Evolutionary conservation across 345 rosid species (phyloP), one percentile per base, ranked within the genome.

Genomic region (Pistacia atlantica): DNA sequence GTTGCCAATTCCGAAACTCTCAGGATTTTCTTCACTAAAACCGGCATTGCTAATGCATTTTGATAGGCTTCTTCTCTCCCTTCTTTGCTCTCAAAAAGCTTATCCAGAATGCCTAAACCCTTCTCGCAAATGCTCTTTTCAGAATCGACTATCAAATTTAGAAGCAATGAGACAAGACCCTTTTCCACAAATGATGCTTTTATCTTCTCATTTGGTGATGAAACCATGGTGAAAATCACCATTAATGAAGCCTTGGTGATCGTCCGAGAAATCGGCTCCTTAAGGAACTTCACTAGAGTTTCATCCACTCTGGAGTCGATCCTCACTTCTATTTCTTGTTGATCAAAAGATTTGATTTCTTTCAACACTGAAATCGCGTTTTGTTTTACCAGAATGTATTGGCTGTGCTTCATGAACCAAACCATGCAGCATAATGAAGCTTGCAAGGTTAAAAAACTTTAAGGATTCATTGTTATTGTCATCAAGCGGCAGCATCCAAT

Each of bases 21-120:
- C 54, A 85, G 52, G 12, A 89, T 68, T 68, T 87, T 89, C 83
- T 89, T 89, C 62, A 87, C 89, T 33, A 89, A 25, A 10, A 89
- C 73, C 0, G 92, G 89, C 28, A 78, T 38, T 14, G 90, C 79
- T 35, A 89, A 66, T 2, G 83, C 81, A 71, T 89, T 84, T 1
- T 55, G 58, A 10, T 58, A 80, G 8, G 87, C 88, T 70, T 77
- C 76, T 74, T 73, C 79, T 62, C 82, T 81, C 28, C 87, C 90
- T 25, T 83, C 76, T 35, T 79, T 81, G 28, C 54, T 65, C 8
- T 84, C 85, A 14, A 82, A 74, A 7, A 87, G 84, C 25, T 65
- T 66, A 20, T 86, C 83, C 10, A 89, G 22, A 10, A 87, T 82
- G 0, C 80, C 82, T 0, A 87, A 71, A 0, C 82, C 88, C 67